phyloP scores from a whole-genome alignment of 306 rosid genomes.

The Acacia acuminata region DNA sequence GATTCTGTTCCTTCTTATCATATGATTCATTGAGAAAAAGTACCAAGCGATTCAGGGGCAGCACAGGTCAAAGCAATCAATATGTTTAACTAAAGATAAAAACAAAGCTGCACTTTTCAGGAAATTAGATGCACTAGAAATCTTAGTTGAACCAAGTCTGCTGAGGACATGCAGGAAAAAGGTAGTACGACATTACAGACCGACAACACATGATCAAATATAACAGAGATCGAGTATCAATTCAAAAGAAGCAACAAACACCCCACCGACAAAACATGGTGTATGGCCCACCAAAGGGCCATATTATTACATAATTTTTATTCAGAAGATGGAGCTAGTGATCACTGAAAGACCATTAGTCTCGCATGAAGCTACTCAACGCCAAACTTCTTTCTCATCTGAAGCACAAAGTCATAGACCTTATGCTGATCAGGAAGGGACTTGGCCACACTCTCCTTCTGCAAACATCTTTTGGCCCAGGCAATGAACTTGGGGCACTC shows the following conservation, averaged over 20 bases:
- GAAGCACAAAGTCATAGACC: not conserved
- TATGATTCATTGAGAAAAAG: not conserved
- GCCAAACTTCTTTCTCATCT: not conserved
- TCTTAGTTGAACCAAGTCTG: not conserved
- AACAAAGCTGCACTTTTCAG: not conserved
- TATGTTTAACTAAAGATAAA: not conserved
- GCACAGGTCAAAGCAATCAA: not conserved
- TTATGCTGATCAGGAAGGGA: constrained; percentile 32
- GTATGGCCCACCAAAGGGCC: constrained; percentile 24
- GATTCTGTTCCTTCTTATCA: not conserved
- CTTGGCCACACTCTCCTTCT: constrained; percentile 30
- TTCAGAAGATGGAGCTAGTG: not conserved
- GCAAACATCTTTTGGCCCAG: constrained; percentile 41
- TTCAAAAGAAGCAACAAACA: no score
- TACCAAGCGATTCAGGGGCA: not conserved
- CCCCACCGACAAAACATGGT: not conserved
- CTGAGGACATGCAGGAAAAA: not conserved
- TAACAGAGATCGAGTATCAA: no score
- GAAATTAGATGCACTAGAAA: no score
- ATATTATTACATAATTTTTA: not conserved
- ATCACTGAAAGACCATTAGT: not conserved
- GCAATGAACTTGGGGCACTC: constrained; percentile 35
- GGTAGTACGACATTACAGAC: no score
- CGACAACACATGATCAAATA: no score
- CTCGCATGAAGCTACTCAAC: not conserved